These are phyloP conservation scores for Plasmodium yoelii DNA, from an alignment of 169 alveolate genomes.

Conservation along the genomic window DNA sequence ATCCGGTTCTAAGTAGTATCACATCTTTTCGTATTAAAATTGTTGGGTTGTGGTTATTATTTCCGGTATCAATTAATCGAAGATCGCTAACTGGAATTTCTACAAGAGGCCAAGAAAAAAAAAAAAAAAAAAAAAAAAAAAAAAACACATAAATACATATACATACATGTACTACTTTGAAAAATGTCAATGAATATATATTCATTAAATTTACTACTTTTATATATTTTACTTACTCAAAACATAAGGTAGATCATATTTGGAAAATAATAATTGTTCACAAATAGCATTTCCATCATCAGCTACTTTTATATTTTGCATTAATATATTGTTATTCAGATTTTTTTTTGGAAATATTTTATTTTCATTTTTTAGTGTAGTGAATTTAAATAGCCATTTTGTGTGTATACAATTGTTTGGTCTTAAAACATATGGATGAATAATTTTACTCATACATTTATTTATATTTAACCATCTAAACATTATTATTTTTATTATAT, in stretches of 20 bases:
- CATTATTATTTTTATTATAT: conserved; percentile 29
- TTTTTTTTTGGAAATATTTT: conserved; percentile 45
- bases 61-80: conserved; percentile 41
- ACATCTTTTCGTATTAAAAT: conserved; percentile 38
- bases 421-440: conserved; percentile 2
- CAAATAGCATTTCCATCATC: conserved; percentile 45
- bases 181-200: too few relatives aligned
- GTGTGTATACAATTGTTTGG: neutral
- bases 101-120: neutral
- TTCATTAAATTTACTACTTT: neutral
- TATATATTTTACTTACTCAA: conserved; percentile 21
- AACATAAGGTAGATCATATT: conserved; percentile 46
- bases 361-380: conserved; percentile 35
- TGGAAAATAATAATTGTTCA: conserved; percentile 34
- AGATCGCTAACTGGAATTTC: conserved; percentile 64
- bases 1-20: conserved; percentile 53
- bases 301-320: conserved; percentile 58
- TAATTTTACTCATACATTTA: conserved; percentile 15
- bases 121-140: neutral
- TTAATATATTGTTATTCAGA: conserved; percentile 39
- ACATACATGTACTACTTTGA: neutral
- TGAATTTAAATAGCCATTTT: conserved; percentile 21
- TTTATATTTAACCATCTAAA: conserved; percentile 24
- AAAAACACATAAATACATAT: neutral
- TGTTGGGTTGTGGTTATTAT: conserved; percentile 67